Conservation (phyloP, 352 stramenopile genomes). For the Globisporangium spiculum region DNA sequence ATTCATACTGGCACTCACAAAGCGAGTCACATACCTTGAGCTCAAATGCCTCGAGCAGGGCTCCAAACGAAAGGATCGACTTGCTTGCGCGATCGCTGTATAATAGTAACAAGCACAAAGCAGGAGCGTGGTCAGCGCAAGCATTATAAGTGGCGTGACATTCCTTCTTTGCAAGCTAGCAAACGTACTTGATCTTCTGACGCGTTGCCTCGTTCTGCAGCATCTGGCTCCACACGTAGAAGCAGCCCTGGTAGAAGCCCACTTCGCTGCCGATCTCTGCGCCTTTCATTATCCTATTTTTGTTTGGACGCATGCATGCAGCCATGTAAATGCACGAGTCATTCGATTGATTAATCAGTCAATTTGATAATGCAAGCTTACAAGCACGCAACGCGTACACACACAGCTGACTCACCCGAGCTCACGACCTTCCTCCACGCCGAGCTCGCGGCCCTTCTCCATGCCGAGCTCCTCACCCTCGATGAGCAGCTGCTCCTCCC, state of each 20-base stretch:
- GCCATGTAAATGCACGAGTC: not conserved
- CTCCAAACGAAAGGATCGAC: constrained; percentile 55
- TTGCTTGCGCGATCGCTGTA: constrained; percentile 51
- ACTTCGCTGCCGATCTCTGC: constrained; percentile 80
- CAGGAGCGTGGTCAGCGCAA: not conserved
- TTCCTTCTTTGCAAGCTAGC: not conserved
- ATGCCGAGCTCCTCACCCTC: constrained; percentile 64
- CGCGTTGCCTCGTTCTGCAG: constrained; percentile 32
- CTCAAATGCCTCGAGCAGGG: constrained; percentile 49
- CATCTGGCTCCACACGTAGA: constrained; percentile 64
- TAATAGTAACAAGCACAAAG: not conserved
- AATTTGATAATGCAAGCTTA: not conserved
- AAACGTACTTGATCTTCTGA: constrained; percentile 43
- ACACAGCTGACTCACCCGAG: constrained; percentile 43
- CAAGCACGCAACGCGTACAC: not conserved
- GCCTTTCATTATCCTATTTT: constrained; percentile 61
- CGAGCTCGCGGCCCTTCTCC: constrained; percentile 48
- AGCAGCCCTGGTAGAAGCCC: constrained; percentile 82
- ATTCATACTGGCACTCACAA: not conserved
- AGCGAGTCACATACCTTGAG: constrained; percentile 44
- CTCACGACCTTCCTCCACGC: constrained; percentile 70
- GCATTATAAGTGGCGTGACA: not conserved
- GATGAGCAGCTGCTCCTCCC: constrained; percentile 66
- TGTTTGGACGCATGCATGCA: constrained; percentile 4
- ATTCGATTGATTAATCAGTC: constrained; percentile 1